A percentile compares a stretch with the other conserved stretches of the same genome.
These are phyloP conservation scores for Phyllosticta citriasiana DNA, from an alignment of 2,329 filamentous ascomycete genomes.

Conservation along the genomic window DNA sequence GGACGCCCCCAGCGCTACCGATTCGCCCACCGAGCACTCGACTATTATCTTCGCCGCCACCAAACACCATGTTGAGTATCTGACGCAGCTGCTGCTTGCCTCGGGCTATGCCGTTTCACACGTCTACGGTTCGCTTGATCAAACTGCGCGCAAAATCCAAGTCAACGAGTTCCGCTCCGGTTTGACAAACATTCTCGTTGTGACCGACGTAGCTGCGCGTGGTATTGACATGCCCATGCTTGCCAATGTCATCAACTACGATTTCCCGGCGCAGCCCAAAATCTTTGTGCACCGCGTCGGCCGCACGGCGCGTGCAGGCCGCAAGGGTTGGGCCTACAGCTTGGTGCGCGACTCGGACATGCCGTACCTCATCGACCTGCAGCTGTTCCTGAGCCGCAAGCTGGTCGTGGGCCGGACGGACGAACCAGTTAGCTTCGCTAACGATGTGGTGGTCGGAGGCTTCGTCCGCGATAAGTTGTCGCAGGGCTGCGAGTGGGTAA, in stretches of 20 bases:
- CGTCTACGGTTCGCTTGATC: constrained; percentile 88
- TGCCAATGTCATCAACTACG: constrained; percentile 97
- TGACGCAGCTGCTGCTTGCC: constrained; percentile 66
- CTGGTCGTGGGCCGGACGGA: constrained; percentile 64
- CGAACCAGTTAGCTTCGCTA: constrained; percentile 58
- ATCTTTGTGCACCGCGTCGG: constrained; percentile 95
- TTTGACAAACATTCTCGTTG: constrained; percentile 79
- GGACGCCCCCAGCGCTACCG: constrained; percentile 43
- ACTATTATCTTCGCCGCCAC: constrained; percentile 93
- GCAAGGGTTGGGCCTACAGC: constrained; percentile 91
- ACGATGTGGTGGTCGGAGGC: constrained; percentile 75
- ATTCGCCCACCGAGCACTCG: constrained; percentile 76
- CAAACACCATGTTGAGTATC: constrained; percentile 95
- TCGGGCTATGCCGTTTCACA: constrained; percentile 87
- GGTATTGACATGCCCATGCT: constrained; percentile 96
- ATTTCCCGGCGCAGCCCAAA: constrained; percentile 94
- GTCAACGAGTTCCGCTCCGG: constrained; percentile 83
- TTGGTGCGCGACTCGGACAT: constrained; percentile 79
- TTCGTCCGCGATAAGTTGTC: constrained; percentile 66
- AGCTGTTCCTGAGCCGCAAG: constrained; percentile 83
- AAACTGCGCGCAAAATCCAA: constrained; percentile 84
- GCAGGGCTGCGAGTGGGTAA: constrained; percentile 69
- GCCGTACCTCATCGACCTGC: constrained; percentile 85
- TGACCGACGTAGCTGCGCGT: constrained; percentile 91
- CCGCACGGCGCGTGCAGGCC: constrained; percentile 86